Evolutionary conservation across 331 rosid species (phyloP).

Genomic region (Spiraea crenata): DNA sequence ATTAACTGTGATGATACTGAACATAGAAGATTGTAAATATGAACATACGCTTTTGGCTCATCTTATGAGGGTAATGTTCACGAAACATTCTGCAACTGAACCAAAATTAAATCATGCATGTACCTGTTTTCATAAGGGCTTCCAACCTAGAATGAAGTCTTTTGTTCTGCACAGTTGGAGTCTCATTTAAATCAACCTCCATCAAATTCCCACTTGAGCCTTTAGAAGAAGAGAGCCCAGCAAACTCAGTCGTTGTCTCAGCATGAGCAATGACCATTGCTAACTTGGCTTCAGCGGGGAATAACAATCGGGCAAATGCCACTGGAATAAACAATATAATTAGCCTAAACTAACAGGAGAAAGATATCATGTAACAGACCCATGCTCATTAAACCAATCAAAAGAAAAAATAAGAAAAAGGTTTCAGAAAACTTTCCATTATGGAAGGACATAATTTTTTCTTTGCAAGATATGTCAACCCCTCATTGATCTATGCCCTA

Average conservation of each 20-base stretch:
- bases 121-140: constrained; percentile 52
- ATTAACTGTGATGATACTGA: background rate
- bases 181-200: constrained; percentile 54
- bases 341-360: constrained; percentile 2
- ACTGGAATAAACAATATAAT: constrained; percentile 27
- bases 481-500: background rate
- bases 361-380: background rate
- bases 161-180: constrained; percentile 41
- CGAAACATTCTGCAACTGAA: background rate
- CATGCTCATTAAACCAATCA: background rate
- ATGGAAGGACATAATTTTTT: background rate
- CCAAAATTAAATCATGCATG: background rate
- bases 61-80: background rate
- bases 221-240: constrained; percentile 26
- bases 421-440: background rate
- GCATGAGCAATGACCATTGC: constrained; percentile 48
- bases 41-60: no score
- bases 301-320: constrained; percentile 49
- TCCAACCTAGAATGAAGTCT: constrained; percentile 45
- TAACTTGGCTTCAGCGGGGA: constrained; percentile 49
- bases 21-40: background rate
- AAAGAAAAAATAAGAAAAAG: background rate
- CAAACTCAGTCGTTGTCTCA: constrained; percentile 34
- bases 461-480: background rate
- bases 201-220: constrained; percentile 40